phyloP scores from a whole-genome alignment of 805 yeast species.

The Metschnikowia colocasiae region DNA sequence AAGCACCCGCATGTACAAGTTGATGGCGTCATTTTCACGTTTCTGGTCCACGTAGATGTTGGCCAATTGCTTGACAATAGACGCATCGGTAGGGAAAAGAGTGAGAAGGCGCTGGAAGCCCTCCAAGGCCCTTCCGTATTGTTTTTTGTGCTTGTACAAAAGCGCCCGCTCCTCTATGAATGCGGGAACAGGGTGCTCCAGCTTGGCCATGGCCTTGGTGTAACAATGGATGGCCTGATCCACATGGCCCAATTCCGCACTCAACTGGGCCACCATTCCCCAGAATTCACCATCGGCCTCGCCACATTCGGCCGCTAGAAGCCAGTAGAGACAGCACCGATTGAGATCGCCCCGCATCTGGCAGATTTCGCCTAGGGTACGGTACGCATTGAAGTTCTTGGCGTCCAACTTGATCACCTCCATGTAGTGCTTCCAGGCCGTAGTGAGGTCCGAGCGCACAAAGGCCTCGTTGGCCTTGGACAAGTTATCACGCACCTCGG shows the following conservation, averaged over 20 bases:
- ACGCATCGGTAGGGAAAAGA: conserved; percentile 54
- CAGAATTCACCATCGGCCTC: conserved; percentile 76
- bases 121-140: conserved; percentile 67
- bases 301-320: conserved; percentile 73
- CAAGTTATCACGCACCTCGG: conserved; percentile 63
- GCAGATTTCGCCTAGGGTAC: conserved; percentile 82
- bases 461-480: conserved; percentile 80
- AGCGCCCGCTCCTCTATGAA: conserved; percentile 62
- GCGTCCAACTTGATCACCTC: conserved; percentile 78
- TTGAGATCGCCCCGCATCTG: conserved; percentile 60
- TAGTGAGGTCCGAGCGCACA: conserved; percentile 57
- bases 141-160: conserved; percentile 63
- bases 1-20: conserved; percentile 59
- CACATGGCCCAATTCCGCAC: conserved; percentile 60
- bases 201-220: conserved; percentile 54
- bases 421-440: conserved; percentile 56
- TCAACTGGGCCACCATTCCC: conserved; percentile 68
- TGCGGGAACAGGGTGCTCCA: conserved; percentile 21
- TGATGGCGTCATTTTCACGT: conserved; percentile 70
- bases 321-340: conserved; percentile 78
- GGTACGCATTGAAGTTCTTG: conserved; percentile 77
- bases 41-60: conserved; percentile 52
- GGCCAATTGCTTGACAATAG: conserved; percentile 55
- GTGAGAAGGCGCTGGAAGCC: conserved; percentile 59
- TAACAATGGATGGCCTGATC: conserved; percentile 81